Evolutionary conservation across 1,139 yeast genomes (phyloP).

Genomic region (Hyphopichia wangnamkhiaoensis): DNA sequence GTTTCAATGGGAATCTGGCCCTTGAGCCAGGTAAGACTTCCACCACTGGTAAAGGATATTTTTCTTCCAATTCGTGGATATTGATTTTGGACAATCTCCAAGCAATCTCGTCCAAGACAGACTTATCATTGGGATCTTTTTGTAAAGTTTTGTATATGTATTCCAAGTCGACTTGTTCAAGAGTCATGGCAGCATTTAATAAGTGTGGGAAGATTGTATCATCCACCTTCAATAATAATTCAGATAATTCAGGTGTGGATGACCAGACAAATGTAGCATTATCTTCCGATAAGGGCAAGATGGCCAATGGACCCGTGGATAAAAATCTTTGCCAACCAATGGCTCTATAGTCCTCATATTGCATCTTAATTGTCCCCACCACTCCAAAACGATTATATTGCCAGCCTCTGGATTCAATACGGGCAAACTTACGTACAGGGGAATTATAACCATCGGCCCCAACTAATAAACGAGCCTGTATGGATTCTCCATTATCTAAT

Average conservation of each 20-base stretch:
- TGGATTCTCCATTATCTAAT: constrained; percentile 62
- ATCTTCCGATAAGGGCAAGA: constrained; percentile 83
- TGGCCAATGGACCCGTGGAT: constrained; percentile 90
- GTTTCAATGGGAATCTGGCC: constrained; percentile 84
- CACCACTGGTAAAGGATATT: constrained; percentile 66
- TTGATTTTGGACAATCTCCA: constrained; percentile 64
- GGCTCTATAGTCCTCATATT: constrained; percentile 66
- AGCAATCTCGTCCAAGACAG: constrained; percentile 62
- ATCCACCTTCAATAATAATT: constrained; percentile 56
- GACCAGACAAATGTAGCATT: constrained; percentile 94
- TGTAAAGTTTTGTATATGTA: constrained; percentile 36
- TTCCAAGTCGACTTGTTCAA: constrained; percentile 51
- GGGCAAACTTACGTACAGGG: constrained; percentile 82
- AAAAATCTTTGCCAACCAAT: constrained; percentile 94
- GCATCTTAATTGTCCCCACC: constrained; percentile 81
- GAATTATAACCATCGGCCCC: constrained; percentile 98
- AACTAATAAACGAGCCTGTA: constrained; percentile 72
- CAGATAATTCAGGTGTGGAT: constrained; percentile 74
- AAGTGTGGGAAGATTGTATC: constrained; percentile 66
- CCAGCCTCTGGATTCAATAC: constrained; percentile 91
- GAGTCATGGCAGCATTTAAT: constrained; percentile 82
- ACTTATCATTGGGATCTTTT: constrained; percentile 42
- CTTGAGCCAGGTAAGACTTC: constrained; percentile 64
- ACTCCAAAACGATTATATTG: constrained; percentile 83
- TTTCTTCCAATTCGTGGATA: constrained; percentile 51